These are phyloP conservation scores for Acanthamoeba lenticulata DNA, from an alignment of 208 protist genomes.

Conservation along the genomic window DNA sequence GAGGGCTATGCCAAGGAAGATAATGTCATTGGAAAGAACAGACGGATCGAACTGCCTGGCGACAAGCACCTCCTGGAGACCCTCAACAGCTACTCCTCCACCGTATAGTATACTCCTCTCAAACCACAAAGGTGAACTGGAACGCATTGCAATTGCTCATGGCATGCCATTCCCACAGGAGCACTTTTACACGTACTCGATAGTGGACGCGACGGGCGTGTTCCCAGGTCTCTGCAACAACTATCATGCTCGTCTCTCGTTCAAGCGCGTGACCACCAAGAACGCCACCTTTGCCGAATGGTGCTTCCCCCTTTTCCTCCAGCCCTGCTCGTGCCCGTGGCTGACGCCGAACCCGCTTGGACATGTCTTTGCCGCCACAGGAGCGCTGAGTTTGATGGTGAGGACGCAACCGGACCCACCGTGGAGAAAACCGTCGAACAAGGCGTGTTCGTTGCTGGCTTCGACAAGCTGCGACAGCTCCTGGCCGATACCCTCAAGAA, in stretches of 20 bases:
- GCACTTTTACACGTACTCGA: neutral
- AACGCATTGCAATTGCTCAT: no score
- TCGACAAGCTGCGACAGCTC: neutral
- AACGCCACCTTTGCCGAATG: slow-evolving; percentile 21
- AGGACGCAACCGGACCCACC: neutral
- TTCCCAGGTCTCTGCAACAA: neutral
- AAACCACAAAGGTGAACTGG: no score
- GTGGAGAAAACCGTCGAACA: neutral
- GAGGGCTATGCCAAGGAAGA: neutral
- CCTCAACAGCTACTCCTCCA: neutral
- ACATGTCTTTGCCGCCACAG: neutral
- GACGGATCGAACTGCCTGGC: neutral
- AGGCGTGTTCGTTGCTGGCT: neutral
- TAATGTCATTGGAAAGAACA: neutral
- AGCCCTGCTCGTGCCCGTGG: no score
- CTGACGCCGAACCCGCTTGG: no score
- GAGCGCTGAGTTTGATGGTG: neutral
- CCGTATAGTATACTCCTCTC: neutral
- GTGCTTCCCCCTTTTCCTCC: neutral
- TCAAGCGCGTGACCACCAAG: neutral
- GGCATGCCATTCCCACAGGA: neutral
- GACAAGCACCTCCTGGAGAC: neutral
- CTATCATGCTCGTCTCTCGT: neutral
- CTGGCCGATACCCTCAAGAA: neutral
- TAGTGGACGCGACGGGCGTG: neutral